Evolutionary conservation across 768 basidiomycete species (phyloP).

Genomic region (Suillus clintonianus): DNA sequence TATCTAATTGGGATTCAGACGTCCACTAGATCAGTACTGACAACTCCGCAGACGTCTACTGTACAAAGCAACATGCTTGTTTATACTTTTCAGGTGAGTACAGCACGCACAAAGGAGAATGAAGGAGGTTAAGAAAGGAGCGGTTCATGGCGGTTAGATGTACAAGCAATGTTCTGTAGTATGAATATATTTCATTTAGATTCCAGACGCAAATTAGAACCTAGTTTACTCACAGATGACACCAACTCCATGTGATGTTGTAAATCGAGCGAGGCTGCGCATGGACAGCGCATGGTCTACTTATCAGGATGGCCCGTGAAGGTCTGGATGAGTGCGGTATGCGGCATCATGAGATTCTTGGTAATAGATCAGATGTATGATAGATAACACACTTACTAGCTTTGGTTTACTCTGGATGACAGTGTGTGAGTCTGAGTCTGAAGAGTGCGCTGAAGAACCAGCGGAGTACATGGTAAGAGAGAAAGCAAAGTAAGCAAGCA

Average conservation of each 20-base stretch:
- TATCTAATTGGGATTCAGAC: background rate
- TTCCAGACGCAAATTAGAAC: background rate
- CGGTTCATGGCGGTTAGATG: no score
- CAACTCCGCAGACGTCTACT: no score
- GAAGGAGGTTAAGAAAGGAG: background rate
- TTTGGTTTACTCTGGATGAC: background rate
- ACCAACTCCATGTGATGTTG: no score
- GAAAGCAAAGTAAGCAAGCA: background rate
- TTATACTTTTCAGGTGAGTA: background rate
- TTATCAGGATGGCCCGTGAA: no score
- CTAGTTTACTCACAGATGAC: background rate
- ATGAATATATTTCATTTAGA: background rate
- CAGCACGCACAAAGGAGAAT: background rate
- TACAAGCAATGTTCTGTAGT: background rate
- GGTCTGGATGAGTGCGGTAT: no score
- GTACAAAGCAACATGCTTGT: background rate
- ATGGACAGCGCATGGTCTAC: no score
- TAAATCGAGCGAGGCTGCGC: no score
- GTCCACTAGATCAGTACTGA: no score
- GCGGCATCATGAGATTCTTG: no score
- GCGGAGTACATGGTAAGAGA: background rate
- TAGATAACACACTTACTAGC: no score
- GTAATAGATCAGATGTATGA: no score
- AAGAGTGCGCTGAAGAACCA: background rate
- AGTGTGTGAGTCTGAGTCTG: background rate